phyloP scores from a whole-genome alignment of 352 stramenopile species.

The Phytophthora multivora region DNA sequence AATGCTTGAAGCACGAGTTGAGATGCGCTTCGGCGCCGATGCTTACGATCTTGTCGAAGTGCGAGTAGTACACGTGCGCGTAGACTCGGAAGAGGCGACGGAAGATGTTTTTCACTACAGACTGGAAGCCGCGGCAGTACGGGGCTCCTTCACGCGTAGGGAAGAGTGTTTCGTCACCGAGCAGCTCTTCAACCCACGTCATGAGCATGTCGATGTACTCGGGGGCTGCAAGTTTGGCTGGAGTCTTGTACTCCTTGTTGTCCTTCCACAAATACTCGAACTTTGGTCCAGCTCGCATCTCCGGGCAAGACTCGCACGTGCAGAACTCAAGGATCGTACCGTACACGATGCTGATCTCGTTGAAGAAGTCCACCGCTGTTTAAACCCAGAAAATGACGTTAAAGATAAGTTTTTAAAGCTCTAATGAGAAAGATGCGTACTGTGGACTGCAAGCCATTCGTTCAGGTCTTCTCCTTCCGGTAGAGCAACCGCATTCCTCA shows the following conservation, averaged over 20 bases:
- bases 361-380: constrained; percentile 94
- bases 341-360: constrained; percentile 94
- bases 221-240: constrained; percentile 70
- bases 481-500: constrained; percentile 63
- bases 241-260: constrained; percentile 70
- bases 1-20: constrained; percentile 99
- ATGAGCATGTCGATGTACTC: constrained; percentile 95
- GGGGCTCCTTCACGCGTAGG: constrained; percentile 60
- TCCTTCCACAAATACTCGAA: constrained; percentile 93
- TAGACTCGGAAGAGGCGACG: constrained; percentile 96
- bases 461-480: constrained; percentile 87
- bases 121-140: constrained; percentile 87
- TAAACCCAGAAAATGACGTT: neutral
- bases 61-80: constrained; percentile 96
- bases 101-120: constrained; percentile 94
- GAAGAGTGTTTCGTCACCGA: constrained; percentile 84
- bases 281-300: constrained; percentile 82
- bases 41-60: constrained; percentile 95
- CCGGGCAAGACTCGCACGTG: constrained; percentile 60
- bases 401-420: too few relatives aligned
- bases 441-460: constrained; percentile 94
- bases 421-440: constrained; percentile 27
- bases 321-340: constrained; percentile 89
- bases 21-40: constrained; percentile 95
- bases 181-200: constrained; percentile 90